Percentiles rank a stretch among this genome's conserved stretches.
phyloP scores from a whole-genome alignment of 768 basidiomycete species.

The Podaxis pistillaris region DNA sequence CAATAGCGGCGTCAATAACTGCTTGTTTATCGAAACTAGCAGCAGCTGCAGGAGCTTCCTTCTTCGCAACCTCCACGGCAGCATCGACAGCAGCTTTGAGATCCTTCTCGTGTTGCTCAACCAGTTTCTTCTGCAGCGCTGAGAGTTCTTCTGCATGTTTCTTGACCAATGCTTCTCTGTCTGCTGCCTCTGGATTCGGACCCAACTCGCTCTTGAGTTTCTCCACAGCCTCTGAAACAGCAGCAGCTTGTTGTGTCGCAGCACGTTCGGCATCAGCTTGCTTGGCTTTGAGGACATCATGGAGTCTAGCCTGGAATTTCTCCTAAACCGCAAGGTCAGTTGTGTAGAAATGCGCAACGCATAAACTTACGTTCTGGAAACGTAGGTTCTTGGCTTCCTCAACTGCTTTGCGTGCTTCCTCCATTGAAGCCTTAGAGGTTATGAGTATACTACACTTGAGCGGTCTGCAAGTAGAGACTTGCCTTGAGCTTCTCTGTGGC shows the following conservation, averaged over 20 bases:
- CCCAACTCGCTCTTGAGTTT: conserved; percentile 48
- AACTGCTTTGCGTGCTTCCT: conserved; percentile 40
- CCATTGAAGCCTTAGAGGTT: conserved; percentile 33
- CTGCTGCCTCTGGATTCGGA: conserved; percentile 19
- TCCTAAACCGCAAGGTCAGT: conserved; percentile 40
- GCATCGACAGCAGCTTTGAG: conserved; percentile 53
- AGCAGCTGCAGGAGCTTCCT: conserved; percentile 26
- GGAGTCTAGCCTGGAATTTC: conserved; percentile 56
- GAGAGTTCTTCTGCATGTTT: conserved; percentile 62
- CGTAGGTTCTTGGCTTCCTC: conserved; percentile 44
- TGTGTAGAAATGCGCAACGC: background rate
- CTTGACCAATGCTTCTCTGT: conserved; percentile 41
- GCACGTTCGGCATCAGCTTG: conserved; percentile 43
- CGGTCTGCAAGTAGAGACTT: background rate
- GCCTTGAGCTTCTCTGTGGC: conserved; percentile 61
- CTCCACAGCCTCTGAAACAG: conserved; percentile 56
- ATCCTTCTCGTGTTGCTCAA: conserved; percentile 50
- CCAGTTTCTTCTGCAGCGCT: conserved; percentile 51
- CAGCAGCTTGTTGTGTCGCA: conserved; percentile 43
- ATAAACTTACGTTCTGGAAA: conserved; percentile 37
- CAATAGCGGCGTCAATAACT: conserved; percentile 48
- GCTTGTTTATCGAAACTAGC: conserved; percentile 30
- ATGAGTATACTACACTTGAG: background rate
- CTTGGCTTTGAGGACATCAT: conserved; percentile 50
- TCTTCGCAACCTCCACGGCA: conserved; percentile 39